A percentile compares a stretch with the other conserved stretches of the same genome.
These are phyloP conservation scores for Acorus gramineus DNA, from an alignment of 106 monocot species.

Conservation along the genomic window DNA sequence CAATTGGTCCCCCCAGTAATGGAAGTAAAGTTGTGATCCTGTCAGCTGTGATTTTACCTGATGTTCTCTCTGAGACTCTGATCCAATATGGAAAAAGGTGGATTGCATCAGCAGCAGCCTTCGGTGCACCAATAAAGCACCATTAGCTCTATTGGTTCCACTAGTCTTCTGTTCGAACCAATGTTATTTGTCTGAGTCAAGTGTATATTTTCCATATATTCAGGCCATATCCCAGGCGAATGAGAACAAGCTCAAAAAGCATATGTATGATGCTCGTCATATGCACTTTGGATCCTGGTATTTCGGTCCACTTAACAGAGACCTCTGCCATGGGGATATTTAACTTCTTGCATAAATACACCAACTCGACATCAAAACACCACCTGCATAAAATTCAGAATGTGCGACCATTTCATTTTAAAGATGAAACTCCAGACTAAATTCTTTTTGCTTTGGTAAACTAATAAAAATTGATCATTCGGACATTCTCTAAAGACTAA, in stretches of 20 bases:
- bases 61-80: no score
- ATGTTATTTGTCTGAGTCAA: slow-evolving; percentile 6
- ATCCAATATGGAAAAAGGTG: no score
- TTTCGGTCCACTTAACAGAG: slow-evolving; percentile 89
- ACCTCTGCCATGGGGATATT: slow-evolving; percentile 81
- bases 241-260: slow-evolving; percentile 87
- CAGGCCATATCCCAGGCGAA: slow-evolving; percentile 84
- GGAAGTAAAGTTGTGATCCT: no score
- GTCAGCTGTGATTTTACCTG: no score
- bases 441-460: neutral
- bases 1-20: no score
- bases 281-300: slow-evolving; percentile 93
- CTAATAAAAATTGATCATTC: no score
- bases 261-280: slow-evolving; percentile 82
- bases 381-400: slow-evolving; percentile 42
- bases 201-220: slow-evolving; percentile 75
- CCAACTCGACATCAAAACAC: slow-evolving; percentile 96
- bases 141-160: no score
- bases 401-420: no score
- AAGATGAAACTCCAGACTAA: neutral
- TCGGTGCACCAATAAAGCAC: no score
- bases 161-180: no score
- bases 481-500: no score
- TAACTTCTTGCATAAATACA: slow-evolving; percentile 82
- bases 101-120: no score